Evolutionary conservation across 345 rosid species (phyloP), one percentile per base, ranked within the genome.

Genomic region (Gossypium rotundifolium): DNA sequence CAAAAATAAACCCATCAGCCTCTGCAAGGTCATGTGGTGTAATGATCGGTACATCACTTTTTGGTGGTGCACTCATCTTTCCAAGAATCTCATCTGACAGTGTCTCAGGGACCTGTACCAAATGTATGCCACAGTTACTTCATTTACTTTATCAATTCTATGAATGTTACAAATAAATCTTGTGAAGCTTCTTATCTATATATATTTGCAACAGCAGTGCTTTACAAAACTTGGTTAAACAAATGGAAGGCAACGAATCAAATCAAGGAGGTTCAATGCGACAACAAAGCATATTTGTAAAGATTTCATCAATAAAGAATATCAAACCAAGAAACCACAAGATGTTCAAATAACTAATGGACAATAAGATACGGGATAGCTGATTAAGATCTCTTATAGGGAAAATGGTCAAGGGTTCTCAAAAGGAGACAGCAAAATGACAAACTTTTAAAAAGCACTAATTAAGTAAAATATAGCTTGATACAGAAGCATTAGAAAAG

Each of bases 51-150:
- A 86, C 86, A 70, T 91, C 97, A 25, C 91, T 84, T 87, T 92
- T 94, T 6, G 93, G 88, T 60, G 97, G 95, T 75, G 97, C 98
- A 65, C 96, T 83, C 97, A 94, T 90, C 80, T 92, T 92, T 0
- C 85, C 85, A 22, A 94, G 93, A 55, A 86, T 92, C 60, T 92
- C 97, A 70, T 91, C 91, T 74, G 90, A 85, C 33, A 94, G 92
- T 13, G 97, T 94, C 83, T 94, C 97, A 0, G 97, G 89, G 64
- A 94, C 98, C 98, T 94, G 78, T 38, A 53, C 59, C 71, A 64
- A 18, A 49, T 11, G 61, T 14, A 16, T 66, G 42, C 61, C 38
- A 38, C 27, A 48, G 4, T 74, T 60, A 55, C 63, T 71, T 65
- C 61, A 27, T n/a, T 51, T 4, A 57, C 18, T 18, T 12, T 40